Evolutionary conservation across 495 filamentous ascomycete species (phyloP), one percentile per base, ranked within the genome.

Genomic region (Paragyromitra xinjiangensis): DNA sequence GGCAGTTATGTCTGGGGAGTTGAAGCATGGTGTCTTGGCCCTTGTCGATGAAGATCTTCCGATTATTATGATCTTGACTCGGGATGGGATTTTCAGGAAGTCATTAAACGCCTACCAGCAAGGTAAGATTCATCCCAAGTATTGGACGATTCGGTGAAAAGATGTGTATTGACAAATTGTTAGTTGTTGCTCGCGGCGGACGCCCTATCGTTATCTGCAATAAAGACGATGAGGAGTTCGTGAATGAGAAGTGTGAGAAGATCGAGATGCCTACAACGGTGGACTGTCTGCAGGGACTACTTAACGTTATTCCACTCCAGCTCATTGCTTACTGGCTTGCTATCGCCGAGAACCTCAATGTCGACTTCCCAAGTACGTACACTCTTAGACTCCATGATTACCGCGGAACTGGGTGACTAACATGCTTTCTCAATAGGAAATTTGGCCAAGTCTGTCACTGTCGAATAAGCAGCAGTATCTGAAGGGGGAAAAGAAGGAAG

Each of bases 171-270:
- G 63, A 82, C 58, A 53, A 53, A 55, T n/a, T 26, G 44, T 64
- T 77, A 92, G 95, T 99, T 80, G 92, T 96, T 87, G 95, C 95
- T 80, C 94, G 95, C 81, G 88, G 89, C 78, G 95, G 95, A 78
- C 93, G 94, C 77, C 95, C 95, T 42, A 98, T 99, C 83, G 95
- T 99, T 67, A 99, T 99, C 83, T 99, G 95, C 90, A 98, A 98
- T 85, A 86, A 90, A 48, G 86, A 89, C 76, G 95, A 99, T 83
- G 88, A 90, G 75, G 95, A 98, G 86, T 99, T 99, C 87, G 89
- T 90, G 64, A 83, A 90, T 58, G 92, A 91, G 73, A 91, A 91
- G 84, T 95, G 94, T 61, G 93, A 97, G 87, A 97, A 94, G 89
- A 98, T 99, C 80, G 95, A 97, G 85, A 92, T 99, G 75, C 95